Percentiles rank a stretch among this genome's conserved stretches.
These are phyloP conservation scores for Aspergillus flavus DNA, from an alignment of 2,329 filamentous ascomycete species.

Conservation along the genomic window DNA sequence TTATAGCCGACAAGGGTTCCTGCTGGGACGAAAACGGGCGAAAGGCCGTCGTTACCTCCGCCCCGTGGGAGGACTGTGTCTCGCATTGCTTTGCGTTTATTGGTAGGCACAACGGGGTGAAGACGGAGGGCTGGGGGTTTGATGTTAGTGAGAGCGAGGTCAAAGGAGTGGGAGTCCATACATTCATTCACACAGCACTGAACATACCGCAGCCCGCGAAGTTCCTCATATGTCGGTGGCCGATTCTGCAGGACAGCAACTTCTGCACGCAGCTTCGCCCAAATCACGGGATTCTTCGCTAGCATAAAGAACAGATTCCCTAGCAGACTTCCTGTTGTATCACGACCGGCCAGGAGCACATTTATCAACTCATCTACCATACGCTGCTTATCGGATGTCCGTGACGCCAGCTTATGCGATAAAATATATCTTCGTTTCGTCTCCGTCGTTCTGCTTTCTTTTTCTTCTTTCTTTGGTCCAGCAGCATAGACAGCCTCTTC, in stretches of 20 bases:
- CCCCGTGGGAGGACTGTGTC: conserved; percentile 4
- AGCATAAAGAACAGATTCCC: conserved; percentile 37
- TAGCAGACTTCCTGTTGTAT: conserved; percentile 41
- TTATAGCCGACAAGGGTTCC: background rate
- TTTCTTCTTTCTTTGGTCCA: background rate
- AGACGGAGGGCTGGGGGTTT: conserved; percentile 1
- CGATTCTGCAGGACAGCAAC: conserved; percentile 16
- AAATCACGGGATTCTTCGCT: conserved; percentile 30
- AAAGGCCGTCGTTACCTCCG: conserved; percentile 2
- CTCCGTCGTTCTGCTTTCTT: background rate
- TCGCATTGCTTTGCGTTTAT: background rate
- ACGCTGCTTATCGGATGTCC: conserved; percentile 48
- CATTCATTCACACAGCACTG: conserved; percentile 13
- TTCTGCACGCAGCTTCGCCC: conserved; percentile 23
- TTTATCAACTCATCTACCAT: conserved; percentile 53
- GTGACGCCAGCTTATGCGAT: conserved; percentile 58
- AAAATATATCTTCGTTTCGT: conserved; percentile 53
- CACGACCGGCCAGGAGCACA: conserved; percentile 41
- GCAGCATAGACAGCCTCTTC: conserved; percentile 18
- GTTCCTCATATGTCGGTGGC: conserved; percentile 12
- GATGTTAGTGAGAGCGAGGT: background rate
- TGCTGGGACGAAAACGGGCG: conserved; percentile 1
- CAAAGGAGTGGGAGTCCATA: background rate
- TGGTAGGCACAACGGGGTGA: background rate
- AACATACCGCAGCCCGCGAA: conserved; percentile 9